phyloP scores from a whole-genome alignment of 202 grass and related monocot genomes.

The Schoenoplectus tabernaemontani region DNA sequence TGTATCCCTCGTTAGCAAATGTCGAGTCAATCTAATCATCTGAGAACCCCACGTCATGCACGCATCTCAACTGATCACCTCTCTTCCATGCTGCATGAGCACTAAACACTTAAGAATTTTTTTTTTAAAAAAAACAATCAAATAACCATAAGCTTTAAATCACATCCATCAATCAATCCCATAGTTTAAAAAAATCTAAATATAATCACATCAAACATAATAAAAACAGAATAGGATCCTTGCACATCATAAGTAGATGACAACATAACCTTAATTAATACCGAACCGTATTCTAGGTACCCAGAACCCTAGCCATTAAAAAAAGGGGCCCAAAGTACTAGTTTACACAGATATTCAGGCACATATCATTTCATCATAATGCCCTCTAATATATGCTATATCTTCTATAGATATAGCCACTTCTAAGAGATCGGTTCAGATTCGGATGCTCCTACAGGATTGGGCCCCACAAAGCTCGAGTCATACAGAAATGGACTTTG shows the following conservation, averaged over 20 bases:
- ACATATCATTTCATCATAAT: constrained; percentile 21
- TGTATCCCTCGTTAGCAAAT: neutral
- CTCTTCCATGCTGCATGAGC: neutral
- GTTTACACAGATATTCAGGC: constrained; percentile 38
- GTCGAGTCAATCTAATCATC: constrained; percentile 45
- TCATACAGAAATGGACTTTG: constrained; percentile 51
- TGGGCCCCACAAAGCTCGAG: constrained; percentile 30
- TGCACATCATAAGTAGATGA: constrained; percentile 7
- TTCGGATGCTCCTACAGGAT: constrained; percentile 37
- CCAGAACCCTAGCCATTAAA: neutral
- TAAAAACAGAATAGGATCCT: constrained; percentile 8
- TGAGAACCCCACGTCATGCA: constrained; percentile 36
- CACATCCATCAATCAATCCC: constrained; percentile 38
- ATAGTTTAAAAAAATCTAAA: neutral
- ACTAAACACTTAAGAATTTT: neutral
- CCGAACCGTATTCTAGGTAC: constrained; percentile 15
- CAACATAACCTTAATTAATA: constrained; percentile 20
- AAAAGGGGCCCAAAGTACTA: constrained; percentile 22
- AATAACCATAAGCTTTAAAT: constrained; percentile 28
- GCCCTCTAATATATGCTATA: neutral
- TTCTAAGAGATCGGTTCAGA: constrained; percentile 34
- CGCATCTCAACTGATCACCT: neutral
- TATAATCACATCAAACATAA: constrained; percentile 24
- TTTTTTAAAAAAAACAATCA: constrained; percentile 26
- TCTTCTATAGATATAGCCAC: neutral